These are phyloP conservation scores for Adiantum capillusveneris DNA, from an alignment of 75 land plant genomes.

Conservation along the genomic window DNA sequence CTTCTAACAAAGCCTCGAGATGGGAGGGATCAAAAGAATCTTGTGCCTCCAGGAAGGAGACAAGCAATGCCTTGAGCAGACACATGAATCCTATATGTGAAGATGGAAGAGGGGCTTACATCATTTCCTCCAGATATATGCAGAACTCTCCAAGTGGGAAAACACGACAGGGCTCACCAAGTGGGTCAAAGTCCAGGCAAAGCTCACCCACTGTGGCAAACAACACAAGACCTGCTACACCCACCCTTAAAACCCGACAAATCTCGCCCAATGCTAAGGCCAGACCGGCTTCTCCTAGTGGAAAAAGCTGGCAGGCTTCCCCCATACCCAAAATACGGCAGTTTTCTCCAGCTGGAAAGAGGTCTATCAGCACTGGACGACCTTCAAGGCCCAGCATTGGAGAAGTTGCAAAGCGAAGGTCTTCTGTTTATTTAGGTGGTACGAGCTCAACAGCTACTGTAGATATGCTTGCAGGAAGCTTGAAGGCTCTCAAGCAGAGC, in stretches of 20 bases:
- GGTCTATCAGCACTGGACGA: neutral
- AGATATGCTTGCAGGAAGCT: constrained; percentile 21
- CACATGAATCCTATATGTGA: neutral
- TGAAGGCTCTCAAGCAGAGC: constrained; percentile 62
- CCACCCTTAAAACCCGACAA: too few species aligned
- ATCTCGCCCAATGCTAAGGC: too few species aligned
- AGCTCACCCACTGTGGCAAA: too few species aligned
- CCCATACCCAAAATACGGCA: constrained; percentile 5
- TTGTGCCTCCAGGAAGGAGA: too few species aligned
- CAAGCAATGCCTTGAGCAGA: too few species aligned
- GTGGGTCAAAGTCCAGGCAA: too few species aligned
- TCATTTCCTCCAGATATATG: constrained; percentile 69
- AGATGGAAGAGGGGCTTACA: constrained; percentile 26
- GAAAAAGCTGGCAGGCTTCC: constrained; percentile 21
- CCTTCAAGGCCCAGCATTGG: too few species aligned
- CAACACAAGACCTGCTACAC: too few species aligned
- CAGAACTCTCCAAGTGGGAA: constrained; percentile 52
- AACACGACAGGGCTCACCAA: constrained; percentile 16
- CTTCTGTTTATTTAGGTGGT: constrained; percentile 4
- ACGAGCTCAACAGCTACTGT: constrained; percentile 14
- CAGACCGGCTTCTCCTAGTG: constrained; percentile 1
- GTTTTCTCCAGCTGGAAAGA: neutral
- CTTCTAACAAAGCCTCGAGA: too few species aligned
- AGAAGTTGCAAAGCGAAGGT: constrained; percentile 3
- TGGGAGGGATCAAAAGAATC: too few species aligned